Base-by-base conservation (phyloP, 2,329 filamentous ascomycete genomes). In the Didymella lethalis region DNA sequence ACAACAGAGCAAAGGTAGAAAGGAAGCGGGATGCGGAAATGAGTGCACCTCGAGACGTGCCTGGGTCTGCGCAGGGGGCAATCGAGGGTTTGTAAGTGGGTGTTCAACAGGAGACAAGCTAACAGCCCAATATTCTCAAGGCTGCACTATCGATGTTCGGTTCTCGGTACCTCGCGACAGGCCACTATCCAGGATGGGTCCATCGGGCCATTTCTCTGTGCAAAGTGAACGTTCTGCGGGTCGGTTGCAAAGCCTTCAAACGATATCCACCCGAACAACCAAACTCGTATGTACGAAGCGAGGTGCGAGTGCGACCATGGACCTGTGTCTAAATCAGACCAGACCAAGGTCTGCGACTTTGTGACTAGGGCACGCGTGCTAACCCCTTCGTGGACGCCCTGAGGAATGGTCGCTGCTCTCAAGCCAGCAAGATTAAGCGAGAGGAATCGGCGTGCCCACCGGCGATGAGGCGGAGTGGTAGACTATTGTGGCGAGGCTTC, bases 11-110 rank as follows among this genome's bases (percentile, higher is more conserved):
- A 44, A 50, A 47, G 11, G 46, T 38, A 43, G 8, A 54, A 2
- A 8, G 44, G 25, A 45, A 20, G 12, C 11, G 14, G 5, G 6
- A 14, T n/a, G 29, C 29, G 55, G 55, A 58, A 46, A 58, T 58
- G 55, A 53, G 44, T 45, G 38, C 25, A 32, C 55, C 31, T 45
- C 55, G 23, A 40, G 49, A 49, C 44, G 14, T 58, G 45, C 44
- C 55, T 48, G 45, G 29, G 28, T 25, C 12, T 31, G 23, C 18
- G 38, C 25, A 23, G 40, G 31, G 32, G 40, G 31, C 44, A 29
- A 32, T 44, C 31, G 25, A 58, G 40, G 14, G 56, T 31, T 48
- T 50, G 56, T 58, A 54, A 29, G 31, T 46, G n/a, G 8, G 16
- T 40, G 25, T 18, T 48, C 29, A 48, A 54, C 31, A 41, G 20